A percentile compares a stretch with the other conserved stretches of the same genome.
phyloP scores from a whole-genome alignment of 495 filamentous ascomycete species.

The Gamarada debralockiae region DNA sequence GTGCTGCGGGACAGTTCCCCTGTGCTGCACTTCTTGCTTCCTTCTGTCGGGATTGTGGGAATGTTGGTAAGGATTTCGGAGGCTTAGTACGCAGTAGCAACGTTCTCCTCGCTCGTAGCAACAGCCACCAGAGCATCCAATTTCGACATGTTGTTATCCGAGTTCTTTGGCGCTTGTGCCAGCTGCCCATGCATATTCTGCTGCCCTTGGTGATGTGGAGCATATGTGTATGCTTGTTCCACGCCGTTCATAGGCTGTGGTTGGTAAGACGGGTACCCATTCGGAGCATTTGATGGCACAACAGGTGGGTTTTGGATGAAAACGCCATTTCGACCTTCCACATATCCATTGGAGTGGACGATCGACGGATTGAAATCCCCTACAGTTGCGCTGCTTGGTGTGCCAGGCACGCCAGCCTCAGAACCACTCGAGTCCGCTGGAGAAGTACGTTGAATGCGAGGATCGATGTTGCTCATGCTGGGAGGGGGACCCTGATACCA shows the following conservation, averaged over 20 bases:
- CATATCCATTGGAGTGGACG: conserved; percentile 22
- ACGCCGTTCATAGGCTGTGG: conserved; percentile 1
- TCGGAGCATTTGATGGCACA: conserved; percentile 1
- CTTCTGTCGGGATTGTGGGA: not conserved
- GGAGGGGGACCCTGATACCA: conserved; percentile 63
- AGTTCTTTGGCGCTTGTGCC: conserved; percentile 23
- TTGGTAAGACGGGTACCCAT: conserved; percentile 2
- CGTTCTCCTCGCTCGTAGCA: conserved; percentile 76
- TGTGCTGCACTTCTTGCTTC: not conserved
- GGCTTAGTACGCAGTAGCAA: conserved; percentile 38
- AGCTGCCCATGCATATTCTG: not conserved
- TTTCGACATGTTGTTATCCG: conserved; percentile 57
- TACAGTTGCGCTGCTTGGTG: conserved; percentile 9
- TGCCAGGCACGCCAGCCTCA: conserved; percentile 44
- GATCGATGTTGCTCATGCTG: conserved; percentile 10
- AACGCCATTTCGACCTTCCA: conserved; percentile 14
- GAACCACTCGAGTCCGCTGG: conserved; percentile 72
- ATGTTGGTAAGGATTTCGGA: not conserved
- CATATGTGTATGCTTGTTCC: conserved; percentile 18
- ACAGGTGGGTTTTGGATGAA: not conserved
- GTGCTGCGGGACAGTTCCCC: not conserved
- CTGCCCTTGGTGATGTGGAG: conserved; percentile 10
- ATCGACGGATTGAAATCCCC: conserved; percentile 20
- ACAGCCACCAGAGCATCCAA: conserved; percentile 86
- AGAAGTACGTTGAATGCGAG: conserved; percentile 48